Evolutionary conservation across 768 basidiomycete species (phyloP).

Genomic region (Boletus vinaceobasis): DNA sequence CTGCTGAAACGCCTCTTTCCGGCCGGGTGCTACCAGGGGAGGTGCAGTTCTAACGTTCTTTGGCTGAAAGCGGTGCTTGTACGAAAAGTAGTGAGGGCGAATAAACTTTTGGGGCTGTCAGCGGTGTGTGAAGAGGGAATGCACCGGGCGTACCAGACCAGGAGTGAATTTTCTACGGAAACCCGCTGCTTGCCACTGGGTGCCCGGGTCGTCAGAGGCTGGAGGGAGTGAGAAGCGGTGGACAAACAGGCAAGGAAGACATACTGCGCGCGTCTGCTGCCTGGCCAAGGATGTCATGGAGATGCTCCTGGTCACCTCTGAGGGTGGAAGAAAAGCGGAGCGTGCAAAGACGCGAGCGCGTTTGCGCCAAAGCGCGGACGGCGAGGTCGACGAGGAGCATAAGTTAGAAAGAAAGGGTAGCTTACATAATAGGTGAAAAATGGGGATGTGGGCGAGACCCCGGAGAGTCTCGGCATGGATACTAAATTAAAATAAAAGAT

Average conservation of each 20-base stretch:
- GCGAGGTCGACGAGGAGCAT: constrained; percentile 14
- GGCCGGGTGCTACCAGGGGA: constrained; percentile 53
- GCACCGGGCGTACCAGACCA: constrained; percentile 16
- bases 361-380: constrained; percentile 14
- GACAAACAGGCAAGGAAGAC: background rate
- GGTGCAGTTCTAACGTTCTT: constrained; percentile 24
- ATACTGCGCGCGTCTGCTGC: constrained; percentile 20
- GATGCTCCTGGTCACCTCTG: constrained; percentile 20
- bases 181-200: constrained; percentile 22
- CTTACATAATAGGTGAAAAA: constrained; percentile 7
- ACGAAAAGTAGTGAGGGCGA: constrained; percentile 42
- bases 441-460: constrained; percentile 6
- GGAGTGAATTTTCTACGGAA: constrained; percentile 27
- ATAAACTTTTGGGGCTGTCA: constrained; percentile 37
- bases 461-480: constrained; percentile 15
- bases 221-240: background rate
- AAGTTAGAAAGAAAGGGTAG: background rate
- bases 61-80: constrained; percentile 34
- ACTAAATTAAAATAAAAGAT: background rate
- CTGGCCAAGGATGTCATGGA: constrained; percentile 25
- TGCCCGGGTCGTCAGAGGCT: constrained; percentile 5
- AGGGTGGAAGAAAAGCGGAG: constrained; percentile 17
- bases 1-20: constrained; percentile 46
- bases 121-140: background rate
- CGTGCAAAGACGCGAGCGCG: background rate